Evolutionary conservation across 768 basidiomycete genomes (phyloP).

Genomic region (Pleurotus tuber-regium): DNA sequence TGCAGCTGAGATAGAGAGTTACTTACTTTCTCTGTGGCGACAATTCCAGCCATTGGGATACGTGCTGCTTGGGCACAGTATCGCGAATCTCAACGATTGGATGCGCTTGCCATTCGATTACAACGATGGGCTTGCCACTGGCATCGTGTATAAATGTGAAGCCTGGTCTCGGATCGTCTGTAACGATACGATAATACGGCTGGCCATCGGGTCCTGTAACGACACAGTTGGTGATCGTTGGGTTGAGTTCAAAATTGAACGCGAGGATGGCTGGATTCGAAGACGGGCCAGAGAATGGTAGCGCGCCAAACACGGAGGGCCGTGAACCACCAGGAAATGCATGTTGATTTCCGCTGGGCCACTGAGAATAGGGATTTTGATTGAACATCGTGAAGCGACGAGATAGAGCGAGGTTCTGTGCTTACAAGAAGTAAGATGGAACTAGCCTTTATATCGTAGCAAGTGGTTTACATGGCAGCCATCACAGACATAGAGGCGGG

Average conservation of each 20-base stretch:
- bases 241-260: constrained; percentile 51
- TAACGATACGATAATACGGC: constrained; percentile 46
- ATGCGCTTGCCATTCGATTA: constrained; percentile 56
- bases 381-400: neutral
- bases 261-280: constrained; percentile 29
- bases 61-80: constrained; percentile 44
- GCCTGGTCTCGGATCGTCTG: constrained; percentile 46
- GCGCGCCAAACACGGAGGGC: constrained; percentile 62
- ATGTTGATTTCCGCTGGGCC: constrained; percentile 22
- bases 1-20: neutral
- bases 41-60: constrained; percentile 53
- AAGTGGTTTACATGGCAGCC: neutral
- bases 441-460: no score
- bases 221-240: constrained; percentile 51
- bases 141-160: constrained; percentile 53
- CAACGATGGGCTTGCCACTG: constrained; percentile 44
- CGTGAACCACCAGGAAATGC: constrained; percentile 23
- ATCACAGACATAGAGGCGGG: no score
- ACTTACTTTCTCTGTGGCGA: constrained; percentile 35
- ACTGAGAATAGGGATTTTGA: constrained; percentile 33
- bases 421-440: no score
- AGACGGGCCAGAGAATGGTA: constrained; percentile 48
- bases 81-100: constrained; percentile 54
- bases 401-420: no score
- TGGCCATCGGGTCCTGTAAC: constrained; percentile 51